These are phyloP conservation scores for Metschnikowia peoriensis DNA, from an alignment of 805 yeast species.

Conservation along the genomic window DNA sequence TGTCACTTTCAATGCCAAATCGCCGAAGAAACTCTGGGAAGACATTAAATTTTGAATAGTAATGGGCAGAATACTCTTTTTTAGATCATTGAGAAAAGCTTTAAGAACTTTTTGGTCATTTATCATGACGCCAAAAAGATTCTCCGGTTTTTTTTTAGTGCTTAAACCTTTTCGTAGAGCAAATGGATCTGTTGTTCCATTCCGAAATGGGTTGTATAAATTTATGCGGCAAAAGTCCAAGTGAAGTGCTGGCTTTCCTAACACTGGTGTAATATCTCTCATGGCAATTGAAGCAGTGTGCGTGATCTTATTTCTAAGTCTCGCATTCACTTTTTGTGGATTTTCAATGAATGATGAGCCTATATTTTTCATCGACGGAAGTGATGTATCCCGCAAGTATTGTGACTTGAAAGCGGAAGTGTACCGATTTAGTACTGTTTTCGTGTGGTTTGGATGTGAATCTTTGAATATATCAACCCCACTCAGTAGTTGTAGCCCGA, in stretches of 20 bases:
- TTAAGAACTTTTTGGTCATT: slow-evolving; percentile 8
- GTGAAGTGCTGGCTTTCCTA: background rate
- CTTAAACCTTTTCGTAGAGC: slow-evolving; percentile 12
- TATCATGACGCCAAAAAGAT: slow-evolving; percentile 8
- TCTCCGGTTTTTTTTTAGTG: slow-evolving; percentile 9
- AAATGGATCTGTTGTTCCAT: slow-evolving; percentile 12
- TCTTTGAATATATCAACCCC: slow-evolving; percentile 9
- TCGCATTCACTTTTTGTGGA: background rate
- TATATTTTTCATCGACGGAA: background rate
- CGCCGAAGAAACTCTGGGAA: slow-evolving; percentile 10
- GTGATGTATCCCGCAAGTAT: background rate
- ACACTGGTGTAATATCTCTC: background rate
- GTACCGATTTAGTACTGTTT: slow-evolving; percentile 7
- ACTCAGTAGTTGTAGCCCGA: slow-evolving; percentile 4
- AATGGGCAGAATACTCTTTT: background rate
- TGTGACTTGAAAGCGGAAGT: slow-evolving; percentile 8
- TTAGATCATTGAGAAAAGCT: slow-evolving; percentile 4
- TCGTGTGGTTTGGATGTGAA: slow-evolving; percentile 8
- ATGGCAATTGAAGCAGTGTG: slow-evolving; percentile 3
- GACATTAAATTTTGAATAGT: slow-evolving; percentile 10
- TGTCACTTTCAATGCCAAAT: slow-evolving; percentile 8
- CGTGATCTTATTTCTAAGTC: background rate
- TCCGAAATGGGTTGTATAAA: slow-evolving; percentile 14
- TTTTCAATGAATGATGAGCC: slow-evolving; percentile 5
- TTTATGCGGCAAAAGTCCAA: slow-evolving; percentile 6